Conservation (phyloP, 2,329 filamentous ascomycete species). For the Botrytis galanthina region DNA sequence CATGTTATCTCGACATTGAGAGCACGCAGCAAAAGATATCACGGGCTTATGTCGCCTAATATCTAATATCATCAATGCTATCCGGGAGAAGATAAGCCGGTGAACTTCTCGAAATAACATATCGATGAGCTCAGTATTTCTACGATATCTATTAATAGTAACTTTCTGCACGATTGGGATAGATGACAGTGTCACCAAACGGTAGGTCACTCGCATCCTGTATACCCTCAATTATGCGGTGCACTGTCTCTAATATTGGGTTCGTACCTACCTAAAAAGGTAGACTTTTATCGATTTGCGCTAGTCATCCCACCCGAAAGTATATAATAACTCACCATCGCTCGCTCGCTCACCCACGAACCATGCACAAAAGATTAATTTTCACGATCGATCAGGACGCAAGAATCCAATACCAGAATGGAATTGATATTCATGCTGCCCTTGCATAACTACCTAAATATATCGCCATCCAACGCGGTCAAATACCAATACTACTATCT, state of each 20-base stretch:
- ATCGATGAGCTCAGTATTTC: neutral
- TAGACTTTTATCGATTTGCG: neutral
- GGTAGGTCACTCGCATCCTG: neutral
- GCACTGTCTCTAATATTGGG: neutral
- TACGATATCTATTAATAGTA: neutral
- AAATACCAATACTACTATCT: neutral
- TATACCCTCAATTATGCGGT: neutral
- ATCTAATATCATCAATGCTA: neutral
- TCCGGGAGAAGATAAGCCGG: neutral
- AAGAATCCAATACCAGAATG: neutral
- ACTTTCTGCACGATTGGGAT: neutral
- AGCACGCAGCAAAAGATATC: neutral
- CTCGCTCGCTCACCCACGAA: neutral
- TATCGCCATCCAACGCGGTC: neutral
- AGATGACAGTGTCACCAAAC: neutral
- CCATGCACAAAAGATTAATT: neutral
- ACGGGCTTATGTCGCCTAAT: neutral
- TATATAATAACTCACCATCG: neutral
- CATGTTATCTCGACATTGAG: neutral
- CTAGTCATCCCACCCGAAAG: neutral
- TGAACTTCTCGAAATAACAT: neutral
- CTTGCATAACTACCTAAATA: neutral
- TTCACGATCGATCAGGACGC: neutral
- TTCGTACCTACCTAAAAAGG: neutral
- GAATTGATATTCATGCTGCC: neutral